Evolutionary conservation across 352 stramenopile species (phyloP).

Genomic region (Pythium utonaiense): DNA sequence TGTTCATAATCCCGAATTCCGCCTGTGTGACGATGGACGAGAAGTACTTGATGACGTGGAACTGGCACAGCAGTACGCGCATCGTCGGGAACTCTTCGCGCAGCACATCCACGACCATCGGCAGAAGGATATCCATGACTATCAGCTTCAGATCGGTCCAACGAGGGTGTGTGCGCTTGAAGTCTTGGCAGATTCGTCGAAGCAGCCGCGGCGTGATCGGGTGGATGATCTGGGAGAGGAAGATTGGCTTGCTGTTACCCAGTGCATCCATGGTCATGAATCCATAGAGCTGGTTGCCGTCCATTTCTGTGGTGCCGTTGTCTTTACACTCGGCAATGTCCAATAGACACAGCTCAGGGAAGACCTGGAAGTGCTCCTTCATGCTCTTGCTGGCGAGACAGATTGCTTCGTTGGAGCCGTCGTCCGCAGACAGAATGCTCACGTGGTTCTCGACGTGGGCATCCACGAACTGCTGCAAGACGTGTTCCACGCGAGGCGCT

Average conservation of each 20-base stretch:
- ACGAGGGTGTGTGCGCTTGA: slow-evolving; percentile 66
- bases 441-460: slow-evolving; percentile 70
- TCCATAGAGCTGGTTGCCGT: slow-evolving; percentile 51
- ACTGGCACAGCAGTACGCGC: slow-evolving; percentile 58
- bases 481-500: slow-evolving; percentile 35
- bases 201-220: slow-evolving; percentile 42
- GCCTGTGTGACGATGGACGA: slow-evolving; percentile 39
- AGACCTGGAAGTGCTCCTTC: slow-evolving; percentile 69
- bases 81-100: slow-evolving; percentile 54
- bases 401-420: slow-evolving; percentile 71
- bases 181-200: slow-evolving; percentile 62
- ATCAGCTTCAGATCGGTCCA: slow-evolving; percentile 63
- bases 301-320: slow-evolving; percentile 23
- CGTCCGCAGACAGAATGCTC: slow-evolving; percentile 64
- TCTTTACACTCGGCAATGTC: slow-evolving; percentile 39
- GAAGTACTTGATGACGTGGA: slow-evolving; percentile 69
- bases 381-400: slow-evolving; percentile 68
- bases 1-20: slow-evolving; percentile 35
- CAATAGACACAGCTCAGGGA: slow-evolving; percentile 53
- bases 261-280: slow-evolving; percentile 71
- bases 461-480: slow-evolving; percentile 69
- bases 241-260: slow-evolving; percentile 63
- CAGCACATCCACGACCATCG: slow-evolving; percentile 51
- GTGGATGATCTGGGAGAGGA: slow-evolving; percentile 48
- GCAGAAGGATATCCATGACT: slow-evolving; percentile 58